Evolutionary conservation across 495 filamentous ascomycete species (phyloP).

Genomic region (Hypoxylon lienhwacheense): DNA sequence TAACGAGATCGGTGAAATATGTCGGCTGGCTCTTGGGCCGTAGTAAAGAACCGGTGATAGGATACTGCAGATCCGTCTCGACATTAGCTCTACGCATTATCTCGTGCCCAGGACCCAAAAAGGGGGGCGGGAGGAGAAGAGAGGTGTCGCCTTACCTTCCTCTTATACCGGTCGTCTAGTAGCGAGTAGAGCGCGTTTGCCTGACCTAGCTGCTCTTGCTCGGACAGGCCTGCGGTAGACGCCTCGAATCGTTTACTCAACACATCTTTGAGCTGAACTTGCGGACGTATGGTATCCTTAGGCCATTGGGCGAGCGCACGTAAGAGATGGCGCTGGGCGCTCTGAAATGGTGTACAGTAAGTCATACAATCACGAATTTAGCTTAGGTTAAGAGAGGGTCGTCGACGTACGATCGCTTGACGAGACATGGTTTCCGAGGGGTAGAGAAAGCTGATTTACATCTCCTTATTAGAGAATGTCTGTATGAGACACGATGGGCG

Average conservation of each 20-base stretch:
- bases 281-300: conserved; percentile 72
- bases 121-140: not conserved
- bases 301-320: conserved; percentile 79
- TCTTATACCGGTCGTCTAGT: conserved; percentile 71
- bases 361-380: not conserved
- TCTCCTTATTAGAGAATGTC: not conserved
- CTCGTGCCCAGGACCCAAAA: no score
- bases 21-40: conserved; percentile 72
- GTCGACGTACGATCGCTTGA: conserved; percentile 34
- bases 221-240: conserved; percentile 24
- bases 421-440: conserved; percentile 28
- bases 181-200: conserved; percentile 75
- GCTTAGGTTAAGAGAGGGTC: not conserved
- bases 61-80: conserved; percentile 55
- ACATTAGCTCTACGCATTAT: not conserved
- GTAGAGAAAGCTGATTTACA: conserved; percentile 3
- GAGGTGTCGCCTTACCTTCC: conserved; percentile 46
- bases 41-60: conserved; percentile 61
- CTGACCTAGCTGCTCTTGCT: conserved; percentile 52
- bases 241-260: conserved; percentile 63
- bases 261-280: conserved; percentile 70
- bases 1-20: conserved; percentile 72
- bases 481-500: no score
- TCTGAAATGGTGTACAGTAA: conserved; percentile 36
- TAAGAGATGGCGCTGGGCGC: conserved; percentile 58